Evolutionary conservation across 257 asterid species (phyloP), one percentile per base, ranked within the genome.

Genomic region (Solanum pimpinellifolium): DNA sequence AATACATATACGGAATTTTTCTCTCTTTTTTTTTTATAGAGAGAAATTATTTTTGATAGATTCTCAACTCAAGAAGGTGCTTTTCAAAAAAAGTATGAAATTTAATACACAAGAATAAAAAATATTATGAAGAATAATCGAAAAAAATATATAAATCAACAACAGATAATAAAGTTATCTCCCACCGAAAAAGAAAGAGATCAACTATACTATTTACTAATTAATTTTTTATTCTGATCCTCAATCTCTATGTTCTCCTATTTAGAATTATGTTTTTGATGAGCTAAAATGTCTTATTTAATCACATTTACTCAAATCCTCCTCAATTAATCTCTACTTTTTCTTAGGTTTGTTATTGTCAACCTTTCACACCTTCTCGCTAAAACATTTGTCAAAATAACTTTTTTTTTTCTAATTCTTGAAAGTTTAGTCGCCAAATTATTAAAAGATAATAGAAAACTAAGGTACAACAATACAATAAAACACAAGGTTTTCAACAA

Each of bases 251-350:
- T 60, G 15, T 1, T 11, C 13, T 21, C 29, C 27, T 62, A 62
- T 23, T 0, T 62, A n/a, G 16, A 11, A 3, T 62, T 16, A 3
- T 62, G 4, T 4, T 62, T 2, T 23, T 0, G 1, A 0, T 11
- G 2, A 11, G 31, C 14, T n/a, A 11, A 62, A 62, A 0, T n/a
- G 3, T 10, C 3, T 3, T 62, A 2, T n/a, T n/a, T 62, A n/a
- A 62, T 0, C n/a, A n/a, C 8, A 11, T n/a, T 0, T 62, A 23
- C 15, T n/a, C 4, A 62, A 62, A n/a, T 62, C 8, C n/a, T 62
- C 0, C 31, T 62, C 15, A 4, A 62, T 62, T 62, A 1, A 59
- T 0, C 5, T 59, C 27, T 56, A 56, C 1, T 11, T 7, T n/a
- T 56, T 18, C 0, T 56, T 18, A 18, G 0, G 2, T 0, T 56